Evolutionary conservation across 1,284 basidiomycete genomes (phyloP), one percentile per base, ranked within the genome.

Genomic region (Schizophyllum amplum): DNA sequence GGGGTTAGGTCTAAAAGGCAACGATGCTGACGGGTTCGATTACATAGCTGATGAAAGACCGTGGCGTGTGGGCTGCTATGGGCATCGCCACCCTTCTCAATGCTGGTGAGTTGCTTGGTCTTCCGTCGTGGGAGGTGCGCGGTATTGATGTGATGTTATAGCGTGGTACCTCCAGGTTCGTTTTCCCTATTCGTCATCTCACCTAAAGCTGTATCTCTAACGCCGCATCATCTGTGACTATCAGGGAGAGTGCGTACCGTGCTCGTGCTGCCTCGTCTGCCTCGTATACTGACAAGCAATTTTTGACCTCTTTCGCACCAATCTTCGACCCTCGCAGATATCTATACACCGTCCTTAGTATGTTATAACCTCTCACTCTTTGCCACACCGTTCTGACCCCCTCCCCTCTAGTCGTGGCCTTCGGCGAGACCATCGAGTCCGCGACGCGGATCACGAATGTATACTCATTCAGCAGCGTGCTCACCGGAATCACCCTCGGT

Each of bases 391-490:
- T n/a, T n/a, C n/a, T n/a, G n/a, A n/a, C n/a, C n/a, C n/a, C n/a
- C n/a, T n/a, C n/a, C n/a, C n/a, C n/a, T n/a, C n/a, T n/a, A 13
- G 51, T 69, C 20, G 67, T 74, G 47, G 67, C 72, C 25, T 74
- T 74, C 59, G 66, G 69, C 62, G 66, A 70, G 65, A 65, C 61
- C 52, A 60, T 70, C 58, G 63, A 59, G 24, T 65, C 64, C 4
- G 71, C 71, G 15, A 71, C 69, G 9, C 66, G 73, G 53, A 70
- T 74, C 56, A 63, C 64, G 24, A 67, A 64, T 58, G 65, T 75
- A 55, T 75, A 74, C 66, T 69, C 69, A 17, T 75, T 75, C 62
- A 63, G 64, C 48, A 70, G 68, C 1, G 68, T 71, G 59, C 57
- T 73, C 53, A 61, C 65, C 47, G 73, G 73, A 46, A 57, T 71